Evolutionary conservation across 352 stramenopile species (phyloP).

Genomic region (Phytophthora fragariae): DNA sequence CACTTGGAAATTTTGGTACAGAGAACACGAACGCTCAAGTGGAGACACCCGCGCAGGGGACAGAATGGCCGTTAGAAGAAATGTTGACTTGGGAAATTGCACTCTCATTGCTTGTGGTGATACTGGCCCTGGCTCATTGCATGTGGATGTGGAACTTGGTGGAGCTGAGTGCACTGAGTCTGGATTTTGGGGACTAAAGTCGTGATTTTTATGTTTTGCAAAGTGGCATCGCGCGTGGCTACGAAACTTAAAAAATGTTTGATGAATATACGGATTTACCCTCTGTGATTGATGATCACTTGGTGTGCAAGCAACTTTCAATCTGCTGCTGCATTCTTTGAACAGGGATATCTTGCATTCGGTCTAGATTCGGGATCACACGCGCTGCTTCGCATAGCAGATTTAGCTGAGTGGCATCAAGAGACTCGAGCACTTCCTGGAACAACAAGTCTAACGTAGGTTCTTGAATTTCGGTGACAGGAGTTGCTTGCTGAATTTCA

Average conservation of each 20-base stretch:
- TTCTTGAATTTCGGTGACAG: slow-evolving; percentile 6
- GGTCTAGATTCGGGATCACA: background rate
- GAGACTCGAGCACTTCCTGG: slow-evolving; percentile 13
- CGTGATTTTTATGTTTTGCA: background rate
- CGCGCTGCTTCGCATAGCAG: slow-evolving; percentile 5
- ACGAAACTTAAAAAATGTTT: background rate
- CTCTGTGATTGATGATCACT: background rate
- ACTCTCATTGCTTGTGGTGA: slow-evolving; percentile 23
- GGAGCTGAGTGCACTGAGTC: slow-evolving; percentile 19
- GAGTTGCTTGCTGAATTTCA: slow-evolving; percentile 29
- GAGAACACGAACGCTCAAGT: background rate
- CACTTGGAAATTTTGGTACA: background rate
- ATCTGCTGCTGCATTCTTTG: slow-evolving; percentile 38
- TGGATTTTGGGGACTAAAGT: slow-evolving; percentile 20
- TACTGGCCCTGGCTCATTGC: slow-evolving; percentile 29
- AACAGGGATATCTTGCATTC: slow-evolving; percentile 1
- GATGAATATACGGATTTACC: slow-evolving; percentile 16
- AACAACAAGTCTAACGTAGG: slow-evolving; percentile 17
- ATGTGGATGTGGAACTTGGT: slow-evolving; percentile 38
- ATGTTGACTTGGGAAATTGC: slow-evolving; percentile 22
- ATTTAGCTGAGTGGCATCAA: slow-evolving; percentile 10
- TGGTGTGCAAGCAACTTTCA: slow-evolving; percentile 1
- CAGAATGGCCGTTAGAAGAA: slow-evolving; percentile 8
- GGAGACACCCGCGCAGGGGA: background rate
- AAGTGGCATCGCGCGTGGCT: background rate